Percentiles rank a stretch among this genome's conserved stretches.
Conservation (phyloP, 2,329 filamentous ascomycete species). For the Talaromyces sp. region DNA sequence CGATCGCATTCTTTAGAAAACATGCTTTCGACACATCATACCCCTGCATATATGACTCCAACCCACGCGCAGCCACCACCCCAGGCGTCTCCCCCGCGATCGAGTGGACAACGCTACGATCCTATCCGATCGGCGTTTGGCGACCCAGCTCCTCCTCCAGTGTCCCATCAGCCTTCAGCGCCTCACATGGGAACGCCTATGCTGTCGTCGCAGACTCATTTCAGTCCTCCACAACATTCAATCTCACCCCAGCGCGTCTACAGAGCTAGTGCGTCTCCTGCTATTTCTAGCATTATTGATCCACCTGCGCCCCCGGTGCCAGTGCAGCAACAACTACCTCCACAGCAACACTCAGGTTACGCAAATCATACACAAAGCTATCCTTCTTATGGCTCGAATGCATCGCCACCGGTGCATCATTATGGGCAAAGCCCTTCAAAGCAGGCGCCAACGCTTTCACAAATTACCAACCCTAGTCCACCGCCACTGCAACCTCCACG, state of each 20-base stretch:
- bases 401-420: constrained; percentile 12
- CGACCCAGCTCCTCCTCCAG: constrained; percentile 38
- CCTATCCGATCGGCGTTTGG: constrained; percentile 74
- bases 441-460: constrained; percentile 22
- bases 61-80: constrained; percentile 28
- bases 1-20: constrained; percentile 20
- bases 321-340: constrained; percentile 26
- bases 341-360: constrained; percentile 24
- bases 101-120: constrained; percentile 82
- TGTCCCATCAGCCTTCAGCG: constrained; percentile 46
- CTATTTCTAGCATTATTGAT: constrained; percentile 87
- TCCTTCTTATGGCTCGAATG: constrained; percentile 15
- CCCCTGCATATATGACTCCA: constrained; percentile 25
- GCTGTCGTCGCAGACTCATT: constrained; percentile 31
- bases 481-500: constrained; percentile 10
- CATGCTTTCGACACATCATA: constrained; percentile 19
- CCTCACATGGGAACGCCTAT: constrained; percentile 65
- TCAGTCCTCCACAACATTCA: constrained; percentile 46
- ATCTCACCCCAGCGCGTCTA: constrained; percentile 52
- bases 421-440: constrained; percentile 19
- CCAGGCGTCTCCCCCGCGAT: constrained; percentile 49
- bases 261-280: constrained; percentile 83
- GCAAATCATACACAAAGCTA: constrained; percentile 21
- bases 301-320: constrained; percentile 50
- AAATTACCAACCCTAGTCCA: constrained; percentile 17